These are phyloP conservation scores for Fraxinus anomala DNA, from an alignment of 257 asterid species.

Conservation along the genomic window DNA sequence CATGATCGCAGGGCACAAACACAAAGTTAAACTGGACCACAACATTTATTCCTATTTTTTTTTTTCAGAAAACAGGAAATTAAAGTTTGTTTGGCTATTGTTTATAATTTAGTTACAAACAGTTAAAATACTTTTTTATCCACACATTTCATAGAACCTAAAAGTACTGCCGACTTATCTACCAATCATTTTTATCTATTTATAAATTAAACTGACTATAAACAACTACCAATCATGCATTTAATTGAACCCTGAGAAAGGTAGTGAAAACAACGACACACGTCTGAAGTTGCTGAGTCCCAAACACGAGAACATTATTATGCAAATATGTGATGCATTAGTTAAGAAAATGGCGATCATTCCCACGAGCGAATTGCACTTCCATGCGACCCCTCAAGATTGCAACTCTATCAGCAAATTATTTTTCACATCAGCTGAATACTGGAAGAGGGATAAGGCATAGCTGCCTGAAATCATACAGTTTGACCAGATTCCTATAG, in stretches of 20 bases:
- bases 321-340: not conserved
- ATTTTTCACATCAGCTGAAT: not conserved
- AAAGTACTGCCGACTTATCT: too few species aligned
- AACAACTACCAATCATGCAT: too few species aligned
- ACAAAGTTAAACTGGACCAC: not conserved
- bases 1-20: constrained; percentile 10
- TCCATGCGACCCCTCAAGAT: too few species aligned
- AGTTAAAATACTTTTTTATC: too few species aligned
- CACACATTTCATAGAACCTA: too few species aligned
- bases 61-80: not conserved
- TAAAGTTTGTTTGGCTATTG: not conserved
- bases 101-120: too few species aligned
- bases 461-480: not conserved
- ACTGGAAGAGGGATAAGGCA: not conserved
- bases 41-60: not conserved
- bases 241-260: not conserved
- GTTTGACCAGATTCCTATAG: not conserved
- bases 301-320: not conserved
- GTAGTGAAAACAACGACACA: not conserved
- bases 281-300: not conserved
- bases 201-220: not conserved
- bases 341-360: not conserved
- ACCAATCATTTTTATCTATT: too few species aligned
- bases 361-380: not conserved
- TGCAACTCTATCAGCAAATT: not conserved